Conservation (phyloP, 192 early-diverging fungal genomes). For the Oehlia diaphana region DNA sequence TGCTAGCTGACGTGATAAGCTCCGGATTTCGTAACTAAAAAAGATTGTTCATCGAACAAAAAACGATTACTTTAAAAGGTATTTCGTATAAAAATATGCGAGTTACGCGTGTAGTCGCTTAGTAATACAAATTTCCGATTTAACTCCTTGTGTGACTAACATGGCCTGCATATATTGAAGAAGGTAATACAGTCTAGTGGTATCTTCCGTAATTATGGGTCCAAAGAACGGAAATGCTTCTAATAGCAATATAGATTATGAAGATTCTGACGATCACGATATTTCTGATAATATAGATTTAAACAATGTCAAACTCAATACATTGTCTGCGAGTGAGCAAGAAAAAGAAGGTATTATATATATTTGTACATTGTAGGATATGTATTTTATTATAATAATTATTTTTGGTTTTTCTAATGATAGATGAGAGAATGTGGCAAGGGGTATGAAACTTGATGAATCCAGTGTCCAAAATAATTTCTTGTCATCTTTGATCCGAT, state of each 20-base stretch:
- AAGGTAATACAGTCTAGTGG: no score
- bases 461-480: not conserved
- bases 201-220: no score
- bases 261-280: not conserved
- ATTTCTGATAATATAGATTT: not conserved
- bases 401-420: not conserved
- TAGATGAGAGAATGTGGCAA: constrained; percentile 41
- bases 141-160: no score
- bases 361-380: not conserved
- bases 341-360: constrained; percentile 35
- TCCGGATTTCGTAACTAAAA: no score
- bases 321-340: constrained; percentile 36
- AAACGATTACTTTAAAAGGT: no score
- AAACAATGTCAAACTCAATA: constrained; percentile 33
- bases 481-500: not conserved
- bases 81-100: no score
- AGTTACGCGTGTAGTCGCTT: no score
- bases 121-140: no score
- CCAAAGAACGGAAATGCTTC: no score
- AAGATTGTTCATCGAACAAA: no score
- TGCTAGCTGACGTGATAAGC: no score
- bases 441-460: constrained; percentile 24
- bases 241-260: not conserved
- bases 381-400: not conserved
- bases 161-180: no score